These are phyloP conservation scores for Lavandula angustifolia DNA, from an alignment of 257 asterid genomes.

Conservation along the genomic window DNA sequence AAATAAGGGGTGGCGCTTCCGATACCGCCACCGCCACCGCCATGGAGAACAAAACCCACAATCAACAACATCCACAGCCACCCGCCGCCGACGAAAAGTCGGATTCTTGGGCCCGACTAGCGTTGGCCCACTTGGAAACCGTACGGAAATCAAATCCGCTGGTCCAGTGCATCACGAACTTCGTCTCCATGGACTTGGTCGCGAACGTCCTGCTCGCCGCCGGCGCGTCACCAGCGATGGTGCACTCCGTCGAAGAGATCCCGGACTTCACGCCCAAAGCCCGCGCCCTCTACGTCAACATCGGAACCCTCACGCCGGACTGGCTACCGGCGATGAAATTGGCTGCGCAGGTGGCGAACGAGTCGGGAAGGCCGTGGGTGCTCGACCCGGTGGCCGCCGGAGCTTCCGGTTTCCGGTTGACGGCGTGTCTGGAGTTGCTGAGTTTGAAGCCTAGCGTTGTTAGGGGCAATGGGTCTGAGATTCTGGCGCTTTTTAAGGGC, in stretches of 20 bases:
- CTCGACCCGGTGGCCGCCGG: conserved; percentile 97
- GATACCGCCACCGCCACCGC: neutral
- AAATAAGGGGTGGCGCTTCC: neutral
- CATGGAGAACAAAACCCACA: conserved; percentile 39
- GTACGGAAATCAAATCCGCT: conserved; percentile 62
- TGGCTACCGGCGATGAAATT: conserved; percentile 85
- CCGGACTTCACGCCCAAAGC: conserved; percentile 80
- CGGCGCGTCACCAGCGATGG: conserved; percentile 98
- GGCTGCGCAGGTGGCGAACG: conserved; percentile 65
- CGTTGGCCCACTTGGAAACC: conserved; percentile 53
- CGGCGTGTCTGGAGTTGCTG: conserved; percentile 72
- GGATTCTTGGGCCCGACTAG: conserved; percentile 46
- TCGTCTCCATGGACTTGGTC: conserved; percentile 87
- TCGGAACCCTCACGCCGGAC: conserved; percentile 73
- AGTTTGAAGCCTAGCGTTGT: conserved; percentile 69
- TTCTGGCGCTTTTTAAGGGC: conserved; percentile 70
- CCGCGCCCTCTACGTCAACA: conserved; percentile 72
- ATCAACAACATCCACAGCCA: neutral
- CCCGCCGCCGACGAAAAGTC: conserved; percentile 6
- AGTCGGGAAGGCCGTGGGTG: conserved; percentile 75
- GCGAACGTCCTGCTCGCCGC: conserved; percentile 82
- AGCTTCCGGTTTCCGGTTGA: conserved; percentile 67
- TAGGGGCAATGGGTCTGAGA: conserved; percentile 93
- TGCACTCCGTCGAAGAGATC: conserved; percentile 67
- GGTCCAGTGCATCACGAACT: conserved; percentile 87